Evolutionary conservation across 257 asterid genomes (phyloP).

Genomic region (Nicotiana tabacum): DNA sequence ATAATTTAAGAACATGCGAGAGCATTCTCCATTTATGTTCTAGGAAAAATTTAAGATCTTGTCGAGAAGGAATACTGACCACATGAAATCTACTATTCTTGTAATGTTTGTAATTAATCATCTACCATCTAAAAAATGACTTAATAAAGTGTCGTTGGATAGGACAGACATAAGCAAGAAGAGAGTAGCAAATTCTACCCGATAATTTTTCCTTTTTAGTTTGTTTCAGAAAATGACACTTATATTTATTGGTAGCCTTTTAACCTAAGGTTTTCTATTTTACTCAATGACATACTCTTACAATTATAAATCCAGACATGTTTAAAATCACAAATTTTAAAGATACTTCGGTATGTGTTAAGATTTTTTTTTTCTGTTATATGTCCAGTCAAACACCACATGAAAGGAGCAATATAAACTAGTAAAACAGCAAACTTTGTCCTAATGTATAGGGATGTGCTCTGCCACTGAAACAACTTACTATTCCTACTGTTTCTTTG

Average conservation of each 20-base stretch:
- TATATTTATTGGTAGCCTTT: too few relatives aligned
- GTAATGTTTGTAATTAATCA: background rate
- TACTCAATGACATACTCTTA: too few relatives aligned
- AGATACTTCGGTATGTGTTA: too few relatives aligned
- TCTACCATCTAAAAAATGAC: background rate
- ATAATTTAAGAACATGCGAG: background rate
- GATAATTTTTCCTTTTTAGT: background rate
- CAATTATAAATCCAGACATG: too few relatives aligned
- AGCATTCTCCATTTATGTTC: background rate
- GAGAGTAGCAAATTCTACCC: background rate
- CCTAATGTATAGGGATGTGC: background rate
- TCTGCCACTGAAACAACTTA: conserved; percentile 24
- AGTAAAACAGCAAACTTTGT: conserved; percentile 46
- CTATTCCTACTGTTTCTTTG: conserved; percentile 26
- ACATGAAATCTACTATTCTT: background rate
- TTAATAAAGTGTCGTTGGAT: background rate
- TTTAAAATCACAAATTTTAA: too few relatives aligned
- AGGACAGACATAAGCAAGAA: background rate
- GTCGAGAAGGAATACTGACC: background rate
- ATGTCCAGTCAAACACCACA: background rate
- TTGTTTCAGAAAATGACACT: too few relatives aligned
- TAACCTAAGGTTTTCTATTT: too few relatives aligned
- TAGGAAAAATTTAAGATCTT: background rate
- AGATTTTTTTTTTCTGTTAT: too few relatives aligned
- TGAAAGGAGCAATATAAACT: background rate